A percentile compares a stretch with the other conserved stretches of the same genome.
phyloP scores from a whole-genome alignment of 225 moss, liverwort and hornwort genomes.

The Lunularia cruciata region DNA sequence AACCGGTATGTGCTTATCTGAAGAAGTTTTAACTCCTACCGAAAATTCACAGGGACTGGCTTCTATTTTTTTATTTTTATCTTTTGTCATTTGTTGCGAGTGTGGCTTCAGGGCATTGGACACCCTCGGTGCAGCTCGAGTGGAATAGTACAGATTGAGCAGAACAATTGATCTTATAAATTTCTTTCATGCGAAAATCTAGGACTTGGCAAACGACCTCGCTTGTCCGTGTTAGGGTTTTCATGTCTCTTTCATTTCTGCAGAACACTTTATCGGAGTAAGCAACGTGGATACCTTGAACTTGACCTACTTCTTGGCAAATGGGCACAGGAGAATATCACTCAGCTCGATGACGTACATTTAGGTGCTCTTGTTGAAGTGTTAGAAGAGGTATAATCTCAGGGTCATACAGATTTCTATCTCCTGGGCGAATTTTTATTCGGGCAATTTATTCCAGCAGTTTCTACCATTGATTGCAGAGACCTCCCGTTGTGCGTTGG shows the following conservation, averaged over 20 bases:
- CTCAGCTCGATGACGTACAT: constrained; percentile 57
- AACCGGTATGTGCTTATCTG: constrained; percentile 23
- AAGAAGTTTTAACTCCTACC: neutral
- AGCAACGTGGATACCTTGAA: constrained; percentile 92
- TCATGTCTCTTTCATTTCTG: neutral
- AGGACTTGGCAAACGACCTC: neutral
- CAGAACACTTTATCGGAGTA: constrained; percentile 88
- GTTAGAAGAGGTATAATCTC: constrained; percentile 63
- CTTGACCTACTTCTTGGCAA: constrained; percentile 93
- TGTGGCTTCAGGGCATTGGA: no score
- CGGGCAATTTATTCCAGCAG: no score
- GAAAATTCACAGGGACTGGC: no score
- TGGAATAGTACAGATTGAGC: no score
- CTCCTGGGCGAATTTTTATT: no score
- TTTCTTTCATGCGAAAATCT: neutral
- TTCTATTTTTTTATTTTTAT: neutral
- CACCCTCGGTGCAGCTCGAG: no score
- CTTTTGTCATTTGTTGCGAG: no score
- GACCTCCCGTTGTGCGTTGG: no score
- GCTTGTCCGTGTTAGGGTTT: neutral
- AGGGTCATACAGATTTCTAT: no score
- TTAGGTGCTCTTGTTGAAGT: constrained; percentile 72
- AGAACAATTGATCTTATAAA: neutral
- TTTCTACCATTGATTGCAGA: no score
- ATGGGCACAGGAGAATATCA: constrained; percentile 81